These are phyloP conservation scores for Starmerella vaccinii DNA, from an alignment of 805 yeast species.

Conservation along the genomic window DNA sequence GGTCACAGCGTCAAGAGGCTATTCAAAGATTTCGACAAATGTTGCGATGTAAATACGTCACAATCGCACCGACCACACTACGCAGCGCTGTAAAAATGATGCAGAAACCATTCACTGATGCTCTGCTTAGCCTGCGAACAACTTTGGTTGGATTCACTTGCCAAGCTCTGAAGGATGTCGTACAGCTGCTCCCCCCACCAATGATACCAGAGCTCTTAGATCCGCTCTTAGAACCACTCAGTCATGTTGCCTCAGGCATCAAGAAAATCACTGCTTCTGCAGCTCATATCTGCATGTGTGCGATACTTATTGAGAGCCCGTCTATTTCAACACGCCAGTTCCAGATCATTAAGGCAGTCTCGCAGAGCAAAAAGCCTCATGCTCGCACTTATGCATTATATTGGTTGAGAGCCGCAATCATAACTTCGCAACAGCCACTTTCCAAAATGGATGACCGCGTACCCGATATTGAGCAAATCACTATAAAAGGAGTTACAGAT, in stretches of 20 bases:
- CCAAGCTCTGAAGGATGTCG: constrained; percentile 58
- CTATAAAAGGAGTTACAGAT: constrained; percentile 58
- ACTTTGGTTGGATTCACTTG: constrained; percentile 69
- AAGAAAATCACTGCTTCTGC: constrained; percentile 55
- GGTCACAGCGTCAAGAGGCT: constrained; percentile 61
- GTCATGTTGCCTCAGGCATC: constrained; percentile 48
- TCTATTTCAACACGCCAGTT: constrained; percentile 11
- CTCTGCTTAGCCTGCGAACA: constrained; percentile 67
- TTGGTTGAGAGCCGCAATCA: constrained; percentile 56
- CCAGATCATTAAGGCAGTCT: constrained; percentile 32
- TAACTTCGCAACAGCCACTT: neutral
- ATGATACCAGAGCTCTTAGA: constrained; percentile 35
- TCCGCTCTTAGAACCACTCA: constrained; percentile 37
- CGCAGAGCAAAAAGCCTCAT: constrained; percentile 58
- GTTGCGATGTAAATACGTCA: constrained; percentile 45
- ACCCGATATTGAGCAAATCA: constrained; percentile 38
- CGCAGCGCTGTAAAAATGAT: constrained; percentile 35
- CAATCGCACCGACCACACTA: constrained; percentile 27
- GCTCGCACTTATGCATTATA: constrained; percentile 60
- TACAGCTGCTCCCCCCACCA: constrained; percentile 23
- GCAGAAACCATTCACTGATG: constrained; percentile 54
- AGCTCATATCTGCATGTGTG: constrained; percentile 34
- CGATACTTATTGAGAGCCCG: constrained; percentile 40
- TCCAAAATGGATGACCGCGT: neutral
- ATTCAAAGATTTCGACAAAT: constrained; percentile 49